phyloP scores from a whole-genome alignment of 768 basidiomycete genomes.

The Panellus pusillus region DNA sequence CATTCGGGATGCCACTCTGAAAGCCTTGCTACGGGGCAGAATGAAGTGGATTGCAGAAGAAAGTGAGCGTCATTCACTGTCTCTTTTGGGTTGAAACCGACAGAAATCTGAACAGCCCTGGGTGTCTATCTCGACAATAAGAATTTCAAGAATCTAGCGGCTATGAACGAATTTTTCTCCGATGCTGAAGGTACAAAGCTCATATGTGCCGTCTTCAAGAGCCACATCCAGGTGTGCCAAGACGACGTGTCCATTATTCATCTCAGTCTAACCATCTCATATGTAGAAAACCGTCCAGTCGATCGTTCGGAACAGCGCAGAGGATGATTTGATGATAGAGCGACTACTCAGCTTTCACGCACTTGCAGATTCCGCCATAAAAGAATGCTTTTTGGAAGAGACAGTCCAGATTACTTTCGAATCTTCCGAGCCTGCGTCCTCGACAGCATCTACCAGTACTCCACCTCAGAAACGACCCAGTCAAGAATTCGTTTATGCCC shows the following conservation, averaged over 20 bases:
- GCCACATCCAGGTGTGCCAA: conserved; percentile 53
- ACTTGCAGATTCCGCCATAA: conserved; percentile 51
- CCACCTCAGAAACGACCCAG: conserved; percentile 40
- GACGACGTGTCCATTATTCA: not conserved
- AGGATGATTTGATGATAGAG: conserved; percentile 79
- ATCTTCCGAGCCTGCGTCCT: conserved; percentile 15
- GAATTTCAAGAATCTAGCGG: conserved; percentile 42
- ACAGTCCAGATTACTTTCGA: conserved; percentile 21
- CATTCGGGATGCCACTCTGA: conserved; percentile 55
- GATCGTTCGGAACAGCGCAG: conserved; percentile 63
- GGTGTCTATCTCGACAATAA: conserved; percentile 49
- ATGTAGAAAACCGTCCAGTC: conserved; percentile 53
- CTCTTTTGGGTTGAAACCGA: not conserved
- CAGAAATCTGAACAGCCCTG: conserved; percentile 42
- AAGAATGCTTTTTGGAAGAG: conserved; percentile 52
- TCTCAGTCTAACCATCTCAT: not conserved
- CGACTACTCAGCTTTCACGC: conserved; percentile 68
- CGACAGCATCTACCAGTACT: conserved; percentile 30
- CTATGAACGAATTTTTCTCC: conserved; percentile 62
- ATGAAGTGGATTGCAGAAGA: conserved; percentile 39
- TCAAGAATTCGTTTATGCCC: conserved; percentile 63
- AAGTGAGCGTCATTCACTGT: conserved; percentile 26
- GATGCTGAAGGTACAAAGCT: conserved; percentile 54
- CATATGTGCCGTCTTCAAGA: conserved; percentile 62
- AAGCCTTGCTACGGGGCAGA: conserved; percentile 45